A percentile compares a stretch with the other conserved stretches of the same genome.
Conservation (phyloP, 768 basidiomycete genomes). For the Serendipita sp. region DNA sequence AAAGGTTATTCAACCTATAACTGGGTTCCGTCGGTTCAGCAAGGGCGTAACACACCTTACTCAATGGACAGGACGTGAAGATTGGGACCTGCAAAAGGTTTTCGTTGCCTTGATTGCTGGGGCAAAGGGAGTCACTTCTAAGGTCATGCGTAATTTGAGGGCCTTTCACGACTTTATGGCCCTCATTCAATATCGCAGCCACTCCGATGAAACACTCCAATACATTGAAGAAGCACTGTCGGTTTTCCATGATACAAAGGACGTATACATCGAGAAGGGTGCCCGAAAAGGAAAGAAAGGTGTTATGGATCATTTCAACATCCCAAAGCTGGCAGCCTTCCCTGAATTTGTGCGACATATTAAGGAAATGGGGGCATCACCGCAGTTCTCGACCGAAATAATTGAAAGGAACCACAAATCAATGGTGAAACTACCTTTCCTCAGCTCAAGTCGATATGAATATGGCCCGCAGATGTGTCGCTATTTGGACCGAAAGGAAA, state of each 20-base stretch:
- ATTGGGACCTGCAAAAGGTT: constrained; percentile 23
- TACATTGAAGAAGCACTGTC: constrained; percentile 17
- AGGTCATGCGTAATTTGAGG: constrained; percentile 21
- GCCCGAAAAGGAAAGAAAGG: constrained; percentile 5
- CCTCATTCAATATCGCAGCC: constrained; percentile 18
- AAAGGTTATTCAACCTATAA: constrained; percentile 22
- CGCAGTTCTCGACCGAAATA: constrained; percentile 27
- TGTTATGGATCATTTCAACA: neutral
- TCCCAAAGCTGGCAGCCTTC: too few species aligned
- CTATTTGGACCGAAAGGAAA: too few species aligned
- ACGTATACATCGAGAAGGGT: constrained; percentile 22
- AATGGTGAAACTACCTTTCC: constrained; percentile 15
- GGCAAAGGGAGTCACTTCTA: constrained; percentile 13
- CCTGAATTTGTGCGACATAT: too few species aligned
- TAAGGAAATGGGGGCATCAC: constrained; percentile 20
- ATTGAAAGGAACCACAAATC: constrained; percentile 25
- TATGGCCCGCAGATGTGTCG: neutral
- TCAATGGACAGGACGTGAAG: constrained; percentile 27
- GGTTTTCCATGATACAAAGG: constrained; percentile 25
- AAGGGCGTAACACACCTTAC: constrained; percentile 26
- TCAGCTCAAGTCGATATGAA: neutral
- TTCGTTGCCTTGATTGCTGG: constrained; percentile 23
- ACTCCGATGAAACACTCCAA: neutral
- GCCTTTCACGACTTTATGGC: constrained; percentile 25
- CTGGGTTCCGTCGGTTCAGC: constrained; percentile 23